phyloP scores from a whole-genome alignment of 805 yeast species.

The Metschnikowia kofuensis region DNA sequence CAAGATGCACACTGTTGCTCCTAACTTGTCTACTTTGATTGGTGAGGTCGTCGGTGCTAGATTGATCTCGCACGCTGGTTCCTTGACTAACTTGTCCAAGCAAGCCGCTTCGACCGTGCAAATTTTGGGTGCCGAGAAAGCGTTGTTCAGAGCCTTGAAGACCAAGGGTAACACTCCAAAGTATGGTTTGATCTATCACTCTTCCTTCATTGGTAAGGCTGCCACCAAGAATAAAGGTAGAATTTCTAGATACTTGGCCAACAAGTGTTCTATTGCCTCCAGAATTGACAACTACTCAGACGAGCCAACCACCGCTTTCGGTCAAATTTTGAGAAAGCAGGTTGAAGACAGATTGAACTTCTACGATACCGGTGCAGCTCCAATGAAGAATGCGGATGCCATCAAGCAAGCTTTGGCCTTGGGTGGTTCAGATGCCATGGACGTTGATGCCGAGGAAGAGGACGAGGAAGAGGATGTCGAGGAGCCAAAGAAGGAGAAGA shows the following conservation, averaged over 20 bases:
- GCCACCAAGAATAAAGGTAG: conserved; percentile 98
- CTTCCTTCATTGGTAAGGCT: conserved; percentile 96
- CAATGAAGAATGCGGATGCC: conserved; percentile 94
- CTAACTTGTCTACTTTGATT: conserved; percentile 71
- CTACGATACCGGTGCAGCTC: conserved; percentile 94
- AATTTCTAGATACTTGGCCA: conserved; percentile 96
- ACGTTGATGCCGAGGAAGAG: conserved; percentile 18
- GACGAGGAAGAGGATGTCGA: conserved; percentile 23
- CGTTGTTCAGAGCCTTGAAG: conserved; percentile 95
- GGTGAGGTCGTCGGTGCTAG: conserved; percentile 99
- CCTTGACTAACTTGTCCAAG: conserved; percentile 89
- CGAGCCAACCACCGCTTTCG: conserved; percentile 86
- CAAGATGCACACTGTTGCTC: conserved; percentile 97
- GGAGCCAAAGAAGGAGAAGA: conserved; percentile 32
- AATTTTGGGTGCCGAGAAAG: conserved; percentile 98
- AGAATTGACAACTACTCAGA: conserved; percentile 98
- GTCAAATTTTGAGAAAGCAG: conserved; percentile 88
- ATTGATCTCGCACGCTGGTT: conserved; percentile 95
- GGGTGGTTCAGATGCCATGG: conserved; percentile 46
- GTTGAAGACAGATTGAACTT: conserved; percentile 96
- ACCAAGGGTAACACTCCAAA: conserved; percentile 99
- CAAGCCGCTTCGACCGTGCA: conserved; percentile 99
- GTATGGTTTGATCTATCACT: conserved; percentile 95
- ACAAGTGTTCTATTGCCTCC: conserved; percentile 98
- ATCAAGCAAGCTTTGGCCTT: conserved; percentile 85